A percentile compares a stretch with the other conserved stretches of the same genome.
Evolutionary conservation across 129 eudicot species (phyloP).

Genomic region (Flaveria linearis): DNA sequence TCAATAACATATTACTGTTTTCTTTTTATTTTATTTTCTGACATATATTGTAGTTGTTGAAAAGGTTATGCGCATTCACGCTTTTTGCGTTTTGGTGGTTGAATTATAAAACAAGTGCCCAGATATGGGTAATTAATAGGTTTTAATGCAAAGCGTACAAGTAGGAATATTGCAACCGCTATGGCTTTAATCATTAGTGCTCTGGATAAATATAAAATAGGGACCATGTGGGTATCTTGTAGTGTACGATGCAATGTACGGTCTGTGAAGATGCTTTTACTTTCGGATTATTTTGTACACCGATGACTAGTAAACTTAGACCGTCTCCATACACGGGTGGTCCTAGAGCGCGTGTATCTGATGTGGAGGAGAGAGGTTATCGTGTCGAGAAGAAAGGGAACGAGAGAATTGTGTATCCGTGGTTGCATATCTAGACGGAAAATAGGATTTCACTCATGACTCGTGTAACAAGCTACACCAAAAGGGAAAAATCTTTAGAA

Average conservation of each 20-base stretch:
- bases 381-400: too few species aligned
- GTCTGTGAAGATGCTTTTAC: neutral
- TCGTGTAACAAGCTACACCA: too few species aligned
- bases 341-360: too few species aligned
- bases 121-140: neutral
- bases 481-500: too few species aligned
- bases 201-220: conserved; percentile 4
- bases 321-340: too few species aligned
- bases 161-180: neutral
- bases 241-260: neutral
- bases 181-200: conserved; percentile 12
- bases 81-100: conserved; percentile 22
- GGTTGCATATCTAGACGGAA: too few species aligned
- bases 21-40: neutral
- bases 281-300: neutral
- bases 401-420: too few species aligned
- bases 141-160: conserved; percentile 24
- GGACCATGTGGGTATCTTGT: neutral
- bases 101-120: conserved; percentile 15
- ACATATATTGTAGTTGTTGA: conserved; percentile 17
- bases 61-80: conserved; percentile 17
- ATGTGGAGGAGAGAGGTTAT: too few species aligned
- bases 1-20: too few species aligned
- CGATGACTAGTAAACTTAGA: neutral
- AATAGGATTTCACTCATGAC: too few species aligned